Base-by-base conservation (phyloP, 768 basidiomycete species). In the Leccinum arenicola region DNA sequence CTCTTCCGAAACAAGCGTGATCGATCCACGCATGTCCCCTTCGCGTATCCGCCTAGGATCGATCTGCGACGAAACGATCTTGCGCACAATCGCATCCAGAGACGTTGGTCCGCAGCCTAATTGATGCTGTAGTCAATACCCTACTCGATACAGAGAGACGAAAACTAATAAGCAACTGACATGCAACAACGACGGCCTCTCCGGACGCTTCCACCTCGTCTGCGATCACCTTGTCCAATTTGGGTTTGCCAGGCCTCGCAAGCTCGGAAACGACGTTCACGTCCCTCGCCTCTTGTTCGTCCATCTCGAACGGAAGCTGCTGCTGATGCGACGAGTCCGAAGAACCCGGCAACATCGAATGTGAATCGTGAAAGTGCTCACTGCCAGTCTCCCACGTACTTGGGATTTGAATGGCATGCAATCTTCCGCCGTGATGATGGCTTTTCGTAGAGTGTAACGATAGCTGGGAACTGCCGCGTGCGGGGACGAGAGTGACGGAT, bases 21-120 rank as follows among this genome's bases (percentile, higher is more conserved):
- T 82, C 21, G 76, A 79, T 17, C 87, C 84, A 38, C 82, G 79
- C 70, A 78, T 76, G 69, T 87, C 84, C 3, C 85, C 87, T 50
- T 74, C 72, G 58, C 77, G 65, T 59, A 87, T 75, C 57, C 80
- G 77, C 31, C 63, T 64, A 21, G 86, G 83, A 67, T 83, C 78
- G 59, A 89, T 88, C 58, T 85, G 82, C 31, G 77, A 70, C 1
- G 87, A 79, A 9, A 91, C 79, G 45, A 82, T 74, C 70, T 88
- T 86, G 45, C 91, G 78, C 8, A 91, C 81, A 65, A 88, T 74
- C 6, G 81, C 84, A 68, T 89, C 87, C 53, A 92, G 76, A 7
- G 87, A 84, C 0, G 79, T 77, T 0, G 90, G 90, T 1, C 90
- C 91, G 66, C 90, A 92, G 64, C 86, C 88, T 88, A 61, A 38